These are phyloP conservation scores for Mycena pura DNA, from an alignment of 768 basidiomycete genomes.

Conservation along the genomic window DNA sequence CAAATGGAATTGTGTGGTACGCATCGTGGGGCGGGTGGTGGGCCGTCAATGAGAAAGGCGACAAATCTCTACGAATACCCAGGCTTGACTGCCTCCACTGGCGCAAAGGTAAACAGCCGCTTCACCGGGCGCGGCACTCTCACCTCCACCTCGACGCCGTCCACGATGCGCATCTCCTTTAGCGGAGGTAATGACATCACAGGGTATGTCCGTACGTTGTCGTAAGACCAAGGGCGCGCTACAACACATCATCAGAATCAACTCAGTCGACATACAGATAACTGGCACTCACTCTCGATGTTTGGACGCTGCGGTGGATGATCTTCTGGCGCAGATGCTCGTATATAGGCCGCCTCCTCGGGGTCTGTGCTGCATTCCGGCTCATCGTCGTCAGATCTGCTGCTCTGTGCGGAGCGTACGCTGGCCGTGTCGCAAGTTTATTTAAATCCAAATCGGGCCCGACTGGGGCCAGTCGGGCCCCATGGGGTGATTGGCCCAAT, in stretches of 20 bases:
- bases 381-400: conserved; percentile 39
- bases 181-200: conserved; percentile 62
- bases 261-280: neutral
- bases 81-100: neutral
- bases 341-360: conserved; percentile 32
- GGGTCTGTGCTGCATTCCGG: conserved; percentile 4
- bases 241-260: neutral
- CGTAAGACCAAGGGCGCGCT: conserved; percentile 82
- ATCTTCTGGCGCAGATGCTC: conserved; percentile 29
- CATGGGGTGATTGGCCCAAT: too few relatives aligned
- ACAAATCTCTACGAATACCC: neutral
- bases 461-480: too few relatives aligned
- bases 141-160: conserved; percentile 61
- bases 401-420: conserved; percentile 32
- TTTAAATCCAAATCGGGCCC: too few relatives aligned
- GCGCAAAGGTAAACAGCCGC: conserved; percentile 70
- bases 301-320: conserved; percentile 45
- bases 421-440: too few relatives aligned
- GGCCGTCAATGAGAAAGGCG: neutral
- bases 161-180: conserved; percentile 61
- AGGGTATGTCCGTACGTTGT: conserved; percentile 73
- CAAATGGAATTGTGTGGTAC: too few relatives aligned
- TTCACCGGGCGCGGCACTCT: conserved; percentile 55
- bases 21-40: too few relatives aligned
- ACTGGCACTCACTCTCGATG: conserved; percentile 60